These are phyloP conservation scores for Pseudogymnoascus verrucosus DNA, from an alignment of 2,329 filamentous ascomycete species.

Conservation along the genomic window DNA sequence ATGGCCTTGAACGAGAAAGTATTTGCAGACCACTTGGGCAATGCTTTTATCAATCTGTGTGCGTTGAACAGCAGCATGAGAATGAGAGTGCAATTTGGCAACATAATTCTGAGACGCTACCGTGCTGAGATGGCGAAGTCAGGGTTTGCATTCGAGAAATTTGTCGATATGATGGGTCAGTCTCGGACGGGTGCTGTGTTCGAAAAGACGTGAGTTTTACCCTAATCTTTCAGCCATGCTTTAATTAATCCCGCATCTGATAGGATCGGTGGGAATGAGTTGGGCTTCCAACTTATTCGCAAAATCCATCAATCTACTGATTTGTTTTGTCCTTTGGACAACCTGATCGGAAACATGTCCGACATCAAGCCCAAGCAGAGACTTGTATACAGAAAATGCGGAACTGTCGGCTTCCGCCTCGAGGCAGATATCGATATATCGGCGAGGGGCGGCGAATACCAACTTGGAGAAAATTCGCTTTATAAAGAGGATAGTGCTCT, in stretches of 20 bases:
- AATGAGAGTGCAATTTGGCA: constrained; percentile 27
- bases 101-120: constrained; percentile 19
- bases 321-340: constrained; percentile 8
- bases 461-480: constrained; percentile 2
- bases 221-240: background rate
- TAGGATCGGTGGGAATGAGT: constrained; percentile 2
- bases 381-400: constrained; percentile 1
- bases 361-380: constrained; percentile 10
- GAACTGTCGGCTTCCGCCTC: background rate
- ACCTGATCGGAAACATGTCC: background rate
- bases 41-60: constrained; percentile 17
- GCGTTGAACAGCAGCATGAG: constrained; percentile 23
- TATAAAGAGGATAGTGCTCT: constrained; percentile 2
- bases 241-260: background rate
- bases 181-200: constrained; percentile 19
- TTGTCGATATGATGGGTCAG: constrained; percentile 22
- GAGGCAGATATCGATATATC: constrained; percentile 11
- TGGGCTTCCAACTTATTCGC: background rate
- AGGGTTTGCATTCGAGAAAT: constrained; percentile 17
- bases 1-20: constrained; percentile 12
- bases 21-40: constrained; percentile 18
- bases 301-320: background rate
- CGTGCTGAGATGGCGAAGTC: constrained; percentile 15
- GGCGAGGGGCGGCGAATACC: background rate
- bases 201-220: constrained; percentile 24